Percentiles rank a stretch among this genome's conserved stretches.
Conservation (phyloP, 2,329 filamentous ascomycete species). For the Colletotrichum magnum region DNA sequence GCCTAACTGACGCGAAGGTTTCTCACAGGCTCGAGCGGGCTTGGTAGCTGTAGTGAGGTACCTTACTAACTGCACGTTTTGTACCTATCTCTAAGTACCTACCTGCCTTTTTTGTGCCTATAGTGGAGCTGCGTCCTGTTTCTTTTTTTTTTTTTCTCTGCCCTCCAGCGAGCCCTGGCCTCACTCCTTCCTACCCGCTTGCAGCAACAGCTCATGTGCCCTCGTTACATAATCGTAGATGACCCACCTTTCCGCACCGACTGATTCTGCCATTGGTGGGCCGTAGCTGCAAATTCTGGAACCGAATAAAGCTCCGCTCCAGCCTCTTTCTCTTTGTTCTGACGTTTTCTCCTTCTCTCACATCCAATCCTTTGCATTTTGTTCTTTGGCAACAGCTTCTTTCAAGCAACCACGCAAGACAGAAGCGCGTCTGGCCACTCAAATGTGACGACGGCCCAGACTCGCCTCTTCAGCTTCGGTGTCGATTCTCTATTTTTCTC, state of each 20-base stretch:
- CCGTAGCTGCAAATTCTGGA: slow-evolving; percentile 36
- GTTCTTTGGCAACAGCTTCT: slow-evolving; percentile 19
- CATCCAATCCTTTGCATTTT: slow-evolving; percentile 28
- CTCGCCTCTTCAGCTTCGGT: slow-evolving; percentile 12
- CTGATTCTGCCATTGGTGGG: slow-evolving; percentile 36
- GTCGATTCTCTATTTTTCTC: slow-evolving; percentile 32
- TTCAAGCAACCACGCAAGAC: slow-evolving; percentile 28
- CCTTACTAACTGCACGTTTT: background rate
- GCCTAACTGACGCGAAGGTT: background rate
- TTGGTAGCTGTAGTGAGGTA: background rate
- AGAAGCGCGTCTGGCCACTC: slow-evolving; percentile 27
- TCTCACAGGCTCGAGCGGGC: background rate
- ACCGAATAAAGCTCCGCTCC: slow-evolving; percentile 42
- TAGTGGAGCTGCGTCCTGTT: slow-evolving; percentile 17
- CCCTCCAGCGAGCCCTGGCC: slow-evolving; percentile 13
- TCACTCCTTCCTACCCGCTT: slow-evolving; percentile 21
- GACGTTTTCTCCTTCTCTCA: slow-evolving; percentile 39
- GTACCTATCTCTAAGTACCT: slow-evolving; percentile 22
- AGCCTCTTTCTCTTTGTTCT: slow-evolving; percentile 40
- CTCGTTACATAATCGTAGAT: slow-evolving; percentile 19
- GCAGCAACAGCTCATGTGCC: slow-evolving; percentile 27
- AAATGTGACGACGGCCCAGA: slow-evolving; percentile 37
- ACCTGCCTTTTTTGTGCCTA: slow-evolving; percentile 31
- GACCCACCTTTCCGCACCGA: slow-evolving; percentile 18
- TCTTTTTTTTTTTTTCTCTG: slow-evolving; percentile 2